These are phyloP conservation scores for Trametes pubescens DNA, from an alignment of 1,284 basidiomycete species.

Conservation along the genomic window DNA sequence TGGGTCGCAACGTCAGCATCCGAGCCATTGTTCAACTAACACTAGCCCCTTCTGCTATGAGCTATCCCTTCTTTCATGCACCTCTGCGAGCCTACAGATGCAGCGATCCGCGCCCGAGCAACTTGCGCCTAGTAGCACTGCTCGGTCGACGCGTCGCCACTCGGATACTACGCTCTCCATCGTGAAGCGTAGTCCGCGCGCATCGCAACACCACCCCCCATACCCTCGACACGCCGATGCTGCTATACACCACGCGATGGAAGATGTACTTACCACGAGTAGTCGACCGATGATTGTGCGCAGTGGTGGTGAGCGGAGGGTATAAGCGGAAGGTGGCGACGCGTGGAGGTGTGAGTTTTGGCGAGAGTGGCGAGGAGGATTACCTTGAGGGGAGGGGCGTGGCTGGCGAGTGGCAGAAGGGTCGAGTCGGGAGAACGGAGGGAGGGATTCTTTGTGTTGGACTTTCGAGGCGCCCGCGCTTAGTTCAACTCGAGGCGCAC, in stretches of 20 bases:
- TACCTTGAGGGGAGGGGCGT: constrained; percentile 2
- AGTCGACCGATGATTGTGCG: background rate
- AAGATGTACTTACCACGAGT: background rate
- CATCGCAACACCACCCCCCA: background rate
- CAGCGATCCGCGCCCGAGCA: too few relatives aligned
- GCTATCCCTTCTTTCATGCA: too few relatives aligned
- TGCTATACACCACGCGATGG: background rate
- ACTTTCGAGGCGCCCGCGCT: constrained; percentile 8
- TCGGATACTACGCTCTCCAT: too few relatives aligned
- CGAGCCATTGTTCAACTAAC: background rate
- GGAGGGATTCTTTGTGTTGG: constrained; percentile 19
- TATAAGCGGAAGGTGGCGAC: background rate
- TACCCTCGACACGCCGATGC: background rate
- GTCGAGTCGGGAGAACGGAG: background rate
- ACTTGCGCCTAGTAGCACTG: too few relatives aligned
- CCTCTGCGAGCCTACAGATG: too few relatives aligned
- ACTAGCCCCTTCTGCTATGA: background rate
- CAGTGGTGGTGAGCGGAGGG: background rate
- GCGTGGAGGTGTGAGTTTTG: background rate
- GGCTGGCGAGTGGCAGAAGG: background rate
- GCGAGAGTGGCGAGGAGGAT: background rate
- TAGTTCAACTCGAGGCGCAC: constrained; percentile 30
- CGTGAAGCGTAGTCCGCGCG: too few relatives aligned
- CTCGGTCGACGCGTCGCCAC: too few relatives aligned
- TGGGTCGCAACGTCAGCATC: background rate